A percentile compares a stretch with the other conserved stretches of the same genome.
Conservation (phyloP, 768 basidiomycete genomes). For the Gelatoporia subvermispora region DNA sequence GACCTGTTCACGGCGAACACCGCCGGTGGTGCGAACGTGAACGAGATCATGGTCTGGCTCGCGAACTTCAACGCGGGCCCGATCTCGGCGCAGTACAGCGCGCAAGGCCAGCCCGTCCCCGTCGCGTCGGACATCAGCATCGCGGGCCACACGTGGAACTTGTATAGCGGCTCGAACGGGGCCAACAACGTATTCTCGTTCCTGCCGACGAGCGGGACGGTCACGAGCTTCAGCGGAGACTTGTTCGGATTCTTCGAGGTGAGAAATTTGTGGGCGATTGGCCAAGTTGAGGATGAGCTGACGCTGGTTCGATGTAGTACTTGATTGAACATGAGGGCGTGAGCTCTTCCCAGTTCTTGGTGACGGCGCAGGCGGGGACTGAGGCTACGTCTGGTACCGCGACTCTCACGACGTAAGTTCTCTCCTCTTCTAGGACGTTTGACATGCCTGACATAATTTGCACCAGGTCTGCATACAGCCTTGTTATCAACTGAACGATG, state of each 20-base stretch:
- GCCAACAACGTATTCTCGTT: conserved; percentile 38
- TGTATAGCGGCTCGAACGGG: conserved; percentile 52
- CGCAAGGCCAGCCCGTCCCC: conserved; percentile 42
- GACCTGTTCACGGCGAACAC: conserved; percentile 58
- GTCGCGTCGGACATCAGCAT: conserved; percentile 40
- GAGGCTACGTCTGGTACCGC: conserved; percentile 59
- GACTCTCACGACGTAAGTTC: conserved; percentile 46
- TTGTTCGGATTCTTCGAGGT: conserved; percentile 49
- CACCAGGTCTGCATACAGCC: conserved; percentile 38
- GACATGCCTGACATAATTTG: not conserved
- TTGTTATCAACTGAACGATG: conserved; percentile 38
- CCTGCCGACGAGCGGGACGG: conserved; percentile 33
- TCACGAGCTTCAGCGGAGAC: conserved; percentile 51
- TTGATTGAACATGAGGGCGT: conserved; percentile 43
- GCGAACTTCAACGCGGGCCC: conserved; percentile 54
- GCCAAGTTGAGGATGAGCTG: too few relatives aligned
- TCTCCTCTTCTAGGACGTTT: not conserved
- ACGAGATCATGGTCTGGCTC: conserved; percentile 65
- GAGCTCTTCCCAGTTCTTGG: conserved; percentile 49
- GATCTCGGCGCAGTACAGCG: conserved; percentile 45
- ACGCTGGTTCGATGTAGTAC: conserved; percentile 32
- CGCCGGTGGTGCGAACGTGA: conserved; percentile 39
- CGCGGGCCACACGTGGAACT: conserved; percentile 51
- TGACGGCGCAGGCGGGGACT: conserved; percentile 55
- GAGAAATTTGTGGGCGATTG: not conserved